Evolutionary conservation across 2,329 filamentous ascomycete species (phyloP).

Genomic region (Acephala macrosclerotiorum): DNA sequence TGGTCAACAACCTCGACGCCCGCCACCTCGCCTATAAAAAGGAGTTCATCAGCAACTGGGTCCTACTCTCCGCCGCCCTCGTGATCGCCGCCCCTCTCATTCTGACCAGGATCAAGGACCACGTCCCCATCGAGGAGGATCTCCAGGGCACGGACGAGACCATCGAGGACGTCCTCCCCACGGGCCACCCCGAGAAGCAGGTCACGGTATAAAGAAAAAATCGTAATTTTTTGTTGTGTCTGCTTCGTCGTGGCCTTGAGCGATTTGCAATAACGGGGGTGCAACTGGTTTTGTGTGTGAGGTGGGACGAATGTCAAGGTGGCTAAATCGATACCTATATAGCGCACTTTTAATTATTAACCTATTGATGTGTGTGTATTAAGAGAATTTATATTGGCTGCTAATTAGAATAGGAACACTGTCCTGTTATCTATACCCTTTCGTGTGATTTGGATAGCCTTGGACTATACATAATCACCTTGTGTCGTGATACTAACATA

Average conservation of each 20-base stretch:
- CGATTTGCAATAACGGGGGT: neutral
- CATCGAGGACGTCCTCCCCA: constrained; percentile 67
- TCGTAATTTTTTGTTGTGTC: neutral
- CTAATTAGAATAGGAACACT: too few species aligned
- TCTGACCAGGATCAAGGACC: constrained; percentile 80
- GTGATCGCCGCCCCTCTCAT: constrained; percentile 82
- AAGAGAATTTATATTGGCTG: neutral
- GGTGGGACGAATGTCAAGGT: neutral
- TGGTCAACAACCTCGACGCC: constrained; percentile 76
- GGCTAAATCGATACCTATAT: constrained; percentile 3
- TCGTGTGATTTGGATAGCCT: too few species aligned
- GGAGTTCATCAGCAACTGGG: constrained; percentile 81
- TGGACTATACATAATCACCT: too few species aligned
- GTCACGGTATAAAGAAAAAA: constrained; percentile 15
- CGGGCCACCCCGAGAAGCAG: constrained; percentile 27
- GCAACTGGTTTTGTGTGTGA: neutral
- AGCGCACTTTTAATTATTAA: neutral
- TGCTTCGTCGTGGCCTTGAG: constrained; percentile 1
- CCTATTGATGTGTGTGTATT: neutral
- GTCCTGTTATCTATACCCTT: too few species aligned
- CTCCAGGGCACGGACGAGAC: constrained; percentile 87
- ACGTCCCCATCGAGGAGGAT: constrained; percentile 82
- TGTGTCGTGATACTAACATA: too few species aligned
- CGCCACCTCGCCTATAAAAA: constrained; percentile 69
- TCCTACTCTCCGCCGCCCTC: constrained; percentile 74